Evolutionary conservation across 1,284 basidiomycete species (phyloP).

Genomic region (Thelephora terrestris): DNA sequence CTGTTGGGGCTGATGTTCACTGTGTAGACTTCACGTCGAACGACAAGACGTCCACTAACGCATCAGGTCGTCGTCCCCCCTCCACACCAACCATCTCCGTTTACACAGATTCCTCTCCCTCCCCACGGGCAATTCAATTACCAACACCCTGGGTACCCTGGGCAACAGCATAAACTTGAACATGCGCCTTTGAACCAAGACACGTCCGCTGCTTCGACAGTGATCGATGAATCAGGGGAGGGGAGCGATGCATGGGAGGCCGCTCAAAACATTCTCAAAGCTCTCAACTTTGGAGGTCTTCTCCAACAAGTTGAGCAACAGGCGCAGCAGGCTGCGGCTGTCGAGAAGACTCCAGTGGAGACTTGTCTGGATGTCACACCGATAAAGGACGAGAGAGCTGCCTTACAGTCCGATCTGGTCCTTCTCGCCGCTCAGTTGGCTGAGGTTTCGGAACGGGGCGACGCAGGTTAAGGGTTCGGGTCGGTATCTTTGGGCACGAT

Average conservation of each 20-base stretch:
- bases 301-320: constrained; percentile 21
- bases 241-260: constrained; percentile 59
- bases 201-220: background rate
- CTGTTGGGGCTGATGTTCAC: background rate
- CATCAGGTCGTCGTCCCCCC: constrained; percentile 7
- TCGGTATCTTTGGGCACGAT: background rate
- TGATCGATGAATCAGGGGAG: constrained; percentile 29
- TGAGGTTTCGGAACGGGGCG: constrained; percentile 38
- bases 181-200: background rate
- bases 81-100: constrained; percentile 16
- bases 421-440: constrained; percentile 52
- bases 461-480: constrained; percentile 8
- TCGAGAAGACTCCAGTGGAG: constrained; percentile 4
- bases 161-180: background rate
- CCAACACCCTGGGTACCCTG: constrained; percentile 16
- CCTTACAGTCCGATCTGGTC: constrained; percentile 52
- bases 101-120: background rate
- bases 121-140: background rate
- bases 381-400: constrained; percentile 37
- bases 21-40: constrained; percentile 49
- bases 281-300: constrained; percentile 57
- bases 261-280: constrained; percentile 64
- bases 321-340: constrained; percentile 6
- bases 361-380: constrained; percentile 4
- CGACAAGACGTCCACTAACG: constrained; percentile 60